Conservation (phyloP, 2,329 filamentous ascomycete species). For the Chaetoscypha palmicola region DNA sequence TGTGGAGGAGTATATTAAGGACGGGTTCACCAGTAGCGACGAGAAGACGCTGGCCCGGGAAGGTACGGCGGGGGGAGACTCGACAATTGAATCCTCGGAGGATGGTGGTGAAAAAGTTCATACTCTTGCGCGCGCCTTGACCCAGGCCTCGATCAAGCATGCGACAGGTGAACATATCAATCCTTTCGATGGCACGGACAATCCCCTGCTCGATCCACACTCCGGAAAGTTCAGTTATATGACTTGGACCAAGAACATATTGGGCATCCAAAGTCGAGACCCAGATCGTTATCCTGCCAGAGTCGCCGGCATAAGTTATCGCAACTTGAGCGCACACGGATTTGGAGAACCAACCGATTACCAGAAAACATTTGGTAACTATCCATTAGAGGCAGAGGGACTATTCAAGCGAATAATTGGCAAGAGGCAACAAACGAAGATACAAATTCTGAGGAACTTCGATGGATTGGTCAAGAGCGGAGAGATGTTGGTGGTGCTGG, state of each 20-base stretch:
- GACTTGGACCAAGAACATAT: slow-evolving; percentile 54
- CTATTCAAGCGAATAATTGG: slow-evolving; percentile 45
- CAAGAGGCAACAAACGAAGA: slow-evolving; percentile 42
- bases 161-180: slow-evolving; percentile 34
- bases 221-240: slow-evolving; percentile 47
- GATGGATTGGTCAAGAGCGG: slow-evolving; percentile 57
- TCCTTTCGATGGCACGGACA: slow-evolving; percentile 41
- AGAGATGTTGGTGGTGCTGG: slow-evolving; percentile 63
- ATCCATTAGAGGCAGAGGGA: slow-evolving; percentile 46
- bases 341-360: slow-evolving; percentile 64
- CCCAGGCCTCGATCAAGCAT: slow-evolving; percentile 22
- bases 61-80: slow-evolving; percentile 7
- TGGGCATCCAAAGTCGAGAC: slow-evolving; percentile 40
- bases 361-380: slow-evolving; percentile 58
- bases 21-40: background rate
- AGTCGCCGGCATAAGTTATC: slow-evolving; percentile 58
- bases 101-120: slow-evolving; percentile 20
- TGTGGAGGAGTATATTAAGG: slow-evolving; percentile 4
- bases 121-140: slow-evolving; percentile 23
- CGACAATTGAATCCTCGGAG: slow-evolving; percentile 12
- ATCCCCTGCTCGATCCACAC: slow-evolving; percentile 47
- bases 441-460: slow-evolving; percentile 54
- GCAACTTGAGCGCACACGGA: slow-evolving; percentile 62
- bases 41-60: slow-evolving; percentile 7
- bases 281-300: slow-evolving; percentile 48